A percentile compares a stretch with the other conserved stretches of the same genome.
These are phyloP conservation scores for Paraphaeosphaeria sporulosa DNA, from an alignment of 2,329 filamentous ascomycete genomes.

Conservation along the genomic window DNA sequence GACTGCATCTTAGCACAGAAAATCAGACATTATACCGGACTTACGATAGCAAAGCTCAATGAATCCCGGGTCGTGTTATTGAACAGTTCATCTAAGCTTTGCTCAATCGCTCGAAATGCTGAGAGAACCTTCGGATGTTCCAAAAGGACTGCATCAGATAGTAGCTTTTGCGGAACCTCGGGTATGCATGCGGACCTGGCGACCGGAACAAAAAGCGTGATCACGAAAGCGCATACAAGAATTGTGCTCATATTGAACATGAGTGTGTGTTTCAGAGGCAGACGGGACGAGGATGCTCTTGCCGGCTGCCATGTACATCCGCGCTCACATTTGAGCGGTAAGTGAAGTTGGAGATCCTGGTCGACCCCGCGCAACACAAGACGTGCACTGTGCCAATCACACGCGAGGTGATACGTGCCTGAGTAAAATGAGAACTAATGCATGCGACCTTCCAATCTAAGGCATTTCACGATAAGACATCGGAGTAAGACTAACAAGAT, in stretches of 20 bases:
- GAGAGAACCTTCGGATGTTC: conserved; percentile 30
- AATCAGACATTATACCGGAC: conserved; percentile 8
- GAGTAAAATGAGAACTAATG: neutral
- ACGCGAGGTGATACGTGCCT: neutral
- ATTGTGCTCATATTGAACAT: neutral
- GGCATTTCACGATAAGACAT: neutral
- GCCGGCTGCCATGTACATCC: neutral
- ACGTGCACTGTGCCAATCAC: neutral
- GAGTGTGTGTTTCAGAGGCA: neutral
- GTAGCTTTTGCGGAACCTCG: conserved; percentile 30
- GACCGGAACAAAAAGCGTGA: neutral
- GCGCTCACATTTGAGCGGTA: neutral
- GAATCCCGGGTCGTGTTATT: conserved; percentile 36
- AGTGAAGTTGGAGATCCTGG: neutral
- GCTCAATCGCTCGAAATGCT: conserved; percentile 33
- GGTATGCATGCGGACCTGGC: conserved; percentile 28
- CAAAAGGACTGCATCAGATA: conserved; percentile 27
- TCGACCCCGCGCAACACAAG: conserved; percentile 1
- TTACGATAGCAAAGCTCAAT: conserved; percentile 39
- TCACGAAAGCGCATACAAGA: neutral
- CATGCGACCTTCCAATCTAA: conserved; percentile 4
- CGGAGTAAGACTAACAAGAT: too few species aligned
- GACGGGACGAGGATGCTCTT: too few species aligned
- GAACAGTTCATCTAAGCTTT: conserved; percentile 28
- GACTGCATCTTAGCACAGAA: neutral